Conservation (phyloP, 768 basidiomycete genomes). For the Leccinum obscurum region DNA sequence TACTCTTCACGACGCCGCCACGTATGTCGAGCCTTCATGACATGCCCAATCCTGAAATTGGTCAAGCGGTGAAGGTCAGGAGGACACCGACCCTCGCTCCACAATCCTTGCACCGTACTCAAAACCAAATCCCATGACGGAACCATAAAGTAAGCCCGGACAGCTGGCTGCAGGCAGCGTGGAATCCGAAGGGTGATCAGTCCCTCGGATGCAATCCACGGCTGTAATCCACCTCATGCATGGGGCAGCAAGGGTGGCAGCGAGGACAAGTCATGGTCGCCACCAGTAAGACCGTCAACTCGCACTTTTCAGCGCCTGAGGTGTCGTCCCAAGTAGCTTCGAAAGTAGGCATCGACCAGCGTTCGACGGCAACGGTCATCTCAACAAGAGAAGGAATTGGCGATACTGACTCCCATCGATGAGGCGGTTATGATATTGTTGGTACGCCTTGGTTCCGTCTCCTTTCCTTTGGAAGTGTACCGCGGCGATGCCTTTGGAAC, state of each 20-base stretch:
- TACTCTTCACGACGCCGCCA: constrained; percentile 23
- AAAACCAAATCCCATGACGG: constrained; percentile 34
- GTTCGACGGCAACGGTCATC: constrained; percentile 23
- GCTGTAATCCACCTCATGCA: constrained; percentile 27
- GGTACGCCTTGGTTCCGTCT: constrained; percentile 88
- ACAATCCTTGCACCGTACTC: constrained; percentile 34
- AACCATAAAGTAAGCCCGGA: constrained; percentile 29
- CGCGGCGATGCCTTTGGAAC: constrained; percentile 88
- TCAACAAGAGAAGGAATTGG: constrained; percentile 40
- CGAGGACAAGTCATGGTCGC: constrained; percentile 33
- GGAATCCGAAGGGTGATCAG: constrained; percentile 31
- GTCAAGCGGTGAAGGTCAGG: constrained; percentile 36
- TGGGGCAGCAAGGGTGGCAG: constrained; percentile 16
- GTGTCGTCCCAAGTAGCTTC: constrained; percentile 26
- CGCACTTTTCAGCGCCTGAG: constrained; percentile 30
- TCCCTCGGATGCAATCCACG: constrained; percentile 24
- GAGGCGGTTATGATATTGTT: constrained; percentile 96
- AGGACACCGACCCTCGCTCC: constrained; percentile 29
- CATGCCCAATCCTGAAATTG: constrained; percentile 34
- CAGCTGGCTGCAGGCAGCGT: constrained; percentile 27
- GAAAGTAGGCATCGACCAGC: constrained; percentile 24
- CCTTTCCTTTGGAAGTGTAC: constrained; percentile 85
- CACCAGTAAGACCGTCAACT: constrained; percentile 31
- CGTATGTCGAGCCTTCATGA: constrained; percentile 25
- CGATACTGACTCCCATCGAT: constrained; percentile 99